Base-by-base conservation (phyloP, 352 stramenopile species). In the Globisporangium emineosum region DNA sequence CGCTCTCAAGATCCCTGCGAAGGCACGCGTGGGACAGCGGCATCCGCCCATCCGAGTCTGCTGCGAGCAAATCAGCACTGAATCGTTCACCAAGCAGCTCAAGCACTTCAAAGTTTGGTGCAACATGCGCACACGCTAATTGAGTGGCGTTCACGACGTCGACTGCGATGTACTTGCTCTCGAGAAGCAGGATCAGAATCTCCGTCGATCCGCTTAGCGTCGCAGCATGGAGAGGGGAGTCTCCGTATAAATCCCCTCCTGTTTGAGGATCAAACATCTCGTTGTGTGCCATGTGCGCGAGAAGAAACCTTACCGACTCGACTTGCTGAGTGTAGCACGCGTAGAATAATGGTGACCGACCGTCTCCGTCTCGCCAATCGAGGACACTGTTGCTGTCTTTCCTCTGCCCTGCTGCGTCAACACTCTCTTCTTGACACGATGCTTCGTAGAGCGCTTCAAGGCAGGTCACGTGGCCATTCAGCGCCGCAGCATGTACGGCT, bases 321-420 rank as follows among this genome's bases (percentile, higher is more conserved):
- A 83, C 17, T 40, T 93, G 79, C 1, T 76, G 68, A 0, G 81
- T 72, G 55, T 88, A 91, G 43, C 81, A 89, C 4, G 84, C 81
- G 59, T 90, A 93, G 66, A 90, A 93, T 5, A 93, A 53, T 6
- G 84, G 80, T 0, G 81, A 87, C 0, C 81, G 78, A 3, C 84
- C 83, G 55, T 89, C 78, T 49, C 83, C 75, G 66, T 88, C 79
- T 50, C 76, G 65, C 76, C 76, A 85, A 56, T 88, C 77, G 25
- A 89, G 64, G 19, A 79, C 70, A 5, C 76, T 70, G 29, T 61
- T 67, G 56, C 29, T 56, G 10, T 3, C 55, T 12, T 5, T 68
- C n/a, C 6, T 66, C 64, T 42, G 30, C 3, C 32, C 54, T 2
- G 49, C 54, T 49, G 54, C 19, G 32, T 60, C 19, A 15, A n/a